Percentiles rank a stretch among this genome's conserved stretches.
Conservation (phyloP, 371 early-diverging fungal genomes). For the Mucor plumbeus region DNA sequence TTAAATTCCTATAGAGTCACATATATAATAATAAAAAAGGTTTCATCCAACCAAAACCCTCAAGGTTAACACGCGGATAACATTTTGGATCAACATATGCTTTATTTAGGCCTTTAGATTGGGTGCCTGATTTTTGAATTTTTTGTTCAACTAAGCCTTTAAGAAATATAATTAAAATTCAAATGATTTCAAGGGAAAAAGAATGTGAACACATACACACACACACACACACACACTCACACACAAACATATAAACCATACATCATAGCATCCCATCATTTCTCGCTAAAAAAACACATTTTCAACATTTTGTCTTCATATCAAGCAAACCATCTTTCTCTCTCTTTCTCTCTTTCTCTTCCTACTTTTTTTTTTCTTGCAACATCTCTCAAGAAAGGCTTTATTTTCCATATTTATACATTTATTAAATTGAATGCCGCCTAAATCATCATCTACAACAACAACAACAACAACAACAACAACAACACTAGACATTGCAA, state of each 20-base stretch:
- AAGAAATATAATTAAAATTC: not conserved
- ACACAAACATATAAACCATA: not conserved
- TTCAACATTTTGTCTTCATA: not conserved
- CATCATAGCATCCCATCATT: not conserved
- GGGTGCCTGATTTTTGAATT: conserved; percentile 8
- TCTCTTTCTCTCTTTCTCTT: not conserved
- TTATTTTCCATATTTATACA: conserved; percentile 10
- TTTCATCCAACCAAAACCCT: conserved; percentile 18
- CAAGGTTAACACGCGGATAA: conserved; percentile 11
- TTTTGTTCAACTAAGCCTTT: conserved; percentile 10
- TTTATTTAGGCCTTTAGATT: conserved; percentile 13
- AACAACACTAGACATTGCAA: conserved; percentile 39
- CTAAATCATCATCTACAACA: conserved; percentile 9
- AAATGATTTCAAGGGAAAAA: conserved; percentile 11
- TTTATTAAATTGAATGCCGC: conserved; percentile 13
- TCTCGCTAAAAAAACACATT: not conserved
- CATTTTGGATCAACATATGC: conserved; percentile 23
- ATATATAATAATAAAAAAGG: not conserved
- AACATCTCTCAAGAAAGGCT: not conserved
- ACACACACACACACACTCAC: not conserved
- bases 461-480: conserved; percentile 9
- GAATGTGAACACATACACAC: not conserved
- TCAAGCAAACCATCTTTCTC: not conserved
- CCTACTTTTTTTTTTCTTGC: not conserved
- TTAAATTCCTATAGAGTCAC: conserved; percentile 1